Evolutionary conservation across 306 rosid species (phyloP).

Genomic region (Trifolium dubium): DNA sequence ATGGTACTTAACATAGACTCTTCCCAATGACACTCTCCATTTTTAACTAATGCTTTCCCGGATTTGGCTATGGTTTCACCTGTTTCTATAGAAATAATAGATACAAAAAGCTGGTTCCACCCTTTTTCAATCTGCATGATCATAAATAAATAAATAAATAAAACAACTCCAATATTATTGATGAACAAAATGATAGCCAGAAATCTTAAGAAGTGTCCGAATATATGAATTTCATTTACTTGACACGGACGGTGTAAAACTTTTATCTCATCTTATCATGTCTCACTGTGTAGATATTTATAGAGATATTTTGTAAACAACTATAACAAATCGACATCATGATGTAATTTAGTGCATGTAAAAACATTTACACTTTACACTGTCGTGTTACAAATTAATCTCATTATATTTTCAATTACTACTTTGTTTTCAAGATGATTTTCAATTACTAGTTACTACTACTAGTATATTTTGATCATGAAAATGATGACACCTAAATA

Average conservation of each 20-base stretch:
- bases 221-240: no score
- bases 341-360: no score
- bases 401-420: no score
- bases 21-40: slow-evolving; percentile 50
- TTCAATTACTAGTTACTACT: no score
- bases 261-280: background rate
- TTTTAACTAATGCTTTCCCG: slow-evolving; percentile 41
- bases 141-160: slow-evolving; percentile 2
- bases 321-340: no score
- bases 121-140: slow-evolving; percentile 45
- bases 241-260: no score
- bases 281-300: background rate
- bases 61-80: slow-evolving; percentile 48
- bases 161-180: background rate
- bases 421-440: no score
- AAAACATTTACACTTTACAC: no score
- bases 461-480: slow-evolving; percentile 4
- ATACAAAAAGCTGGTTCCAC: slow-evolving; percentile 49
- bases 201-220: background rate
- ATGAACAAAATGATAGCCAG: background rate
- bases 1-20: slow-evolving; percentile 42
- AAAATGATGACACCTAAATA: no score
- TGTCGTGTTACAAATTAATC: no score
- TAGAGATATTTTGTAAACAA: no score
- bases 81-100: slow-evolving; percentile 34